Evolutionary conservation across 306 rosid genomes (phyloP), one percentile per base, ranked within the genome.

Genomic region (Vigna mungo): DNA sequence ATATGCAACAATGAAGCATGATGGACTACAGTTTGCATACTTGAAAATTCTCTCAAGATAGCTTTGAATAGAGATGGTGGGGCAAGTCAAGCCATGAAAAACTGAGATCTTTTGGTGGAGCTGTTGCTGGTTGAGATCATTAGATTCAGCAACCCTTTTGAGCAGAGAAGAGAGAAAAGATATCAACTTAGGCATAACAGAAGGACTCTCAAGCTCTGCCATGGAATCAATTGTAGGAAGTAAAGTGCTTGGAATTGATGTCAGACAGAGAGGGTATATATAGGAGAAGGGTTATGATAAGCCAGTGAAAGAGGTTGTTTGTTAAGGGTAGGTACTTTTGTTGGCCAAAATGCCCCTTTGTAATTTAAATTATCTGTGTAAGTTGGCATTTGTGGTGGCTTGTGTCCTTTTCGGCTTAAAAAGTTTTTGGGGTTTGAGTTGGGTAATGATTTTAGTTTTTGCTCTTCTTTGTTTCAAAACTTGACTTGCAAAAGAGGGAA

Each of bases 21-120:
- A 92, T 0, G 92, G 94, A 68, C 99, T 96, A 21, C 99, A 96
- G 67, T 92, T 92, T 2, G 99, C 97, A 70, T 96, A 96, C 90
- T 91, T 92, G 87, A 96, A 88, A 78, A 96, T 96, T 74, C 99
- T 86, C 68, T 92, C 96, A 0, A 96, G 85, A 46, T 92, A 96
- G 84, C 84, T 87, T 36, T 91, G 94, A 69, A 96, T 86, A 12
- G 99, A 82, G 48, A 96, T 92, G 15, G 88, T 68, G 25, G 99
- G 99, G 8, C 89, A 80, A 54, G 94, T 85, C 30, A 96, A 82
- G 82, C 99, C 99, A 85, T 96, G 94, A 82, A 96, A 96, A 74
- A 88, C 91, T 15, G 96, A 92, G 84, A 89, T 82, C 78, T 88
- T 92, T 76, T 89, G 94, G 18, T 87, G 79, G 74, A 86, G 75